A percentile compares a stretch with the other conserved stretches of the same genome.
Conservation (phyloP, 306 rosid species). For the Castanea sativa region DNA sequence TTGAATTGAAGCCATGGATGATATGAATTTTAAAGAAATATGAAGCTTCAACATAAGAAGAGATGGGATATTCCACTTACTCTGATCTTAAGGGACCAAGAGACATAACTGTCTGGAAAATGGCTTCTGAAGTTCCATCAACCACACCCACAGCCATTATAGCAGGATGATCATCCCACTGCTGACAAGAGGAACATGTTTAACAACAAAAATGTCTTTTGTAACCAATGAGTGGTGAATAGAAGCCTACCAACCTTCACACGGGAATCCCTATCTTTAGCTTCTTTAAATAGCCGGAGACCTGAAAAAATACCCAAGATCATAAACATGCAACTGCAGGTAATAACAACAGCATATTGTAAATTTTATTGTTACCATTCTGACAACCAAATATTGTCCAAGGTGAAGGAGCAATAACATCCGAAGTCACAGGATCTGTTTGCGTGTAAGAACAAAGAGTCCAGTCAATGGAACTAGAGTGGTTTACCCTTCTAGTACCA, state of each 20-base stretch:
- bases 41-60: slow-evolving; percentile 10
- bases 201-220: background rate
- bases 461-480: slow-evolving; percentile 52
- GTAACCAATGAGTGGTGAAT: slow-evolving; percentile 14
- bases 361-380: slow-evolving; percentile 60
- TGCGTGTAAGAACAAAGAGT: slow-evolving; percentile 35
- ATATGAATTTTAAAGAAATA: background rate
- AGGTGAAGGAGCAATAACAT: slow-evolving; percentile 83
- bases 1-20: background rate
- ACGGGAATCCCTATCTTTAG: slow-evolving; percentile 57
- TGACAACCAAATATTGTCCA: slow-evolving; percentile 94
- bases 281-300: slow-evolving; percentile 82
- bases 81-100: slow-evolving; percentile 83
- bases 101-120: slow-evolving; percentile 76
- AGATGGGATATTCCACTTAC: slow-evolving; percentile 39
- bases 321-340: slow-evolving; percentile 13
- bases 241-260: slow-evolving; percentile 50
- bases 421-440: slow-evolving; percentile 61
- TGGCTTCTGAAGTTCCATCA: slow-evolving; percentile 78
- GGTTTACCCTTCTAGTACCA: slow-evolving; percentile 43
- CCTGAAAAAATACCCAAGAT: slow-evolving; percentile 47
- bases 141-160: slow-evolving; percentile 90
- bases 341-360: slow-evolving; percentile 16
- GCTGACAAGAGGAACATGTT: slow-evolving; percentile 37
- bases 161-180: slow-evolving; percentile 84